phyloP scores from a whole-genome alignment of 2,329 filamentous ascomycete genomes.

The Fusarium brachygibbosum region DNA sequence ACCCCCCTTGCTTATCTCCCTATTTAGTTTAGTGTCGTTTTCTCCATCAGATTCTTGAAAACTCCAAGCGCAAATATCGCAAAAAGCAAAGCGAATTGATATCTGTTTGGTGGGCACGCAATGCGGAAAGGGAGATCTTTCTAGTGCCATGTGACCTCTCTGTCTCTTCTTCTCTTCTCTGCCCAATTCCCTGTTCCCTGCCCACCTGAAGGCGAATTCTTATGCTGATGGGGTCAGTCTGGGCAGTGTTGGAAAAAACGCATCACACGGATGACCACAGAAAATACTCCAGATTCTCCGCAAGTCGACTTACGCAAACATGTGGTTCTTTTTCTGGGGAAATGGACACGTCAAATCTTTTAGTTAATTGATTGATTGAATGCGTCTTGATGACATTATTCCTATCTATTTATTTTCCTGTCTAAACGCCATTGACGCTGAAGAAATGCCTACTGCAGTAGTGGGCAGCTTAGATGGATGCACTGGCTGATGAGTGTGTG shows the following conservation, averaged over 20 bases:
- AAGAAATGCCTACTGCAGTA: not conserved
- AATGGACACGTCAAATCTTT: constrained; percentile 25
- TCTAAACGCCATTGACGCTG: constrained; percentile 46
- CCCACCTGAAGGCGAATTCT: constrained; percentile 2
- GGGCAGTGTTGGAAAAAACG: not conserved
- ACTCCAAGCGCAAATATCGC: constrained; percentile 32
- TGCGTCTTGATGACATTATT: not conserved
- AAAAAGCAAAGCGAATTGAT: constrained; percentile 35
- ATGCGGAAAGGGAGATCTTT: not conserved
- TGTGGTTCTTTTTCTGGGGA: constrained; percentile 25
- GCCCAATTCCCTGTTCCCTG: not conserved
- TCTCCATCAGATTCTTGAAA: constrained; percentile 25
- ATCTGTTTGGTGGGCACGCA: not conserved
- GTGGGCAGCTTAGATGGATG: constrained; percentile 19
- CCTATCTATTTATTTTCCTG: constrained; percentile 15
- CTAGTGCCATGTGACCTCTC: constrained; percentile 30
- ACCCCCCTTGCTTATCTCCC: not conserved
- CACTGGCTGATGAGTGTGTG: constrained; percentile 1
- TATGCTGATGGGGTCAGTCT: constrained; percentile 3
- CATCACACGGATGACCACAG: constrained; percentile 23
- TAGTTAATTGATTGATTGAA: not conserved
- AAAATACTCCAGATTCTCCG: constrained; percentile 34
- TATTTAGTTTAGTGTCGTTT: constrained; percentile 30
- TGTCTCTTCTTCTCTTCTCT: constrained; percentile 1
- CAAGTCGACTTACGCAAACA: constrained; percentile 18